Evolutionary conservation across 2,329 filamentous ascomycete species (phyloP), one percentile per base, ranked within the genome.

Genomic region (Spiromastix sp.): DNA sequence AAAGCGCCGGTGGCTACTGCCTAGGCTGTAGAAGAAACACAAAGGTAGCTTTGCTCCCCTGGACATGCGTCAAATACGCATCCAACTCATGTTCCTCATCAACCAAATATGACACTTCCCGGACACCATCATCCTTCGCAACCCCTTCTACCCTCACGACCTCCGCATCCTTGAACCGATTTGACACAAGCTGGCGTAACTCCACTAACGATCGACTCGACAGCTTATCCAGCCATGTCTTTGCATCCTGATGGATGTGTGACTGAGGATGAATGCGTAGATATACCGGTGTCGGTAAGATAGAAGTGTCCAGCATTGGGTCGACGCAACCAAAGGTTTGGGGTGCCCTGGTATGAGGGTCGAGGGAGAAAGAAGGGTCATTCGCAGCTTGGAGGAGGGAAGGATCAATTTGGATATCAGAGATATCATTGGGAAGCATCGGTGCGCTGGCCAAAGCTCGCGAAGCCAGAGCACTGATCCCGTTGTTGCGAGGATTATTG

Each of bases 41-140:
- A 54, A 78, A 74, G 4, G 63, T 68, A 10, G 67, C 66, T 49
- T 74, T 75, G 50, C 64, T 57, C 24, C 61, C 67, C 43, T 72
- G 62, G 17, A 79, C 65, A 51, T 83, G 79, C 30, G 70, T 66
- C 45, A 91, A 56, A 57, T 87, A 89, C 0, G 78, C 79, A 40
- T 71, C 70, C 42, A 91, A 55, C 59, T 89, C 81, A 42, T 76
- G 72, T 47, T 87, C 79, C 26, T 77, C 70, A 36, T 79, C 77
- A 46, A 89, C 79, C 37, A 41, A 12, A 27, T 41, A 39, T 20
- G 32, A 32, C 9, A 36, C 27, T 5, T 45, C 40, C 9, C 32
- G 17, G 4, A 72, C 76, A 43, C 67, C 67, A 10, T 61, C 66
- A 48, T 74, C 68, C 48, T 71, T 74, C 33, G 84, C 66, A 17